Evolutionary conservation across 306 rosid species (phyloP), one percentile per base, ranked within the genome.

Genomic region (Ormosia semicastrata): DNA sequence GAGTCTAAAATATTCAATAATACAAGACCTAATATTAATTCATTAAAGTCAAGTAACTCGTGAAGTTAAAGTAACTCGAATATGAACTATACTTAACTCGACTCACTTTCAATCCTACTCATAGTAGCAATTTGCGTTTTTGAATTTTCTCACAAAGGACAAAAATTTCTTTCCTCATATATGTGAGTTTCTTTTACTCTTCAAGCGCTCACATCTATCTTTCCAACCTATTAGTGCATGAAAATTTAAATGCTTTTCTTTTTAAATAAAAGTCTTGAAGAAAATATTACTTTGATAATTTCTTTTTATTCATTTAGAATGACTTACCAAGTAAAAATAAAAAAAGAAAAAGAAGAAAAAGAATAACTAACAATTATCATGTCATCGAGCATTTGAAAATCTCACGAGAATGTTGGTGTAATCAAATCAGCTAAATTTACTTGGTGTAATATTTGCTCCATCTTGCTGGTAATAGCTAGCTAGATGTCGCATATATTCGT

Each of bases 141-240:
- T 69, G 60, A 82, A 82, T 29, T 76, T 29, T 72, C 33, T 8
- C 46, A 36, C 40, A 6, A 3, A 12, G 60, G 44, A 47, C 6
- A 58, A 57, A 37, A 37, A 4, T 49, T 71, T 49, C 67, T 59
- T 69, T 9, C 34, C 13, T 29, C 0, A 30, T 47, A 1, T 17
- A n/a, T 52, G 67, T 77, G 46, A 63, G 44, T 34, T 53, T 49
- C 64, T 72, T 71, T 43, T 43, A 59, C 54, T 78, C 41, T 14
- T 53, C n/a, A 33, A 64, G 24, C 83, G 86, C 88, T 66, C 66
- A 15, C 81, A 29, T 58, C 50, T 4, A 47, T 29, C 33, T 9
- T 66, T 40, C 73, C 66, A 78, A 66, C 68, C 52, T 13, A 36
- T 52, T 64, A 33, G 24, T 75, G 69, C 76, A 83, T 82, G 85